Evolutionary conservation across 306 rosid species (phyloP).

Genomic region (Inga laurina): DNA sequence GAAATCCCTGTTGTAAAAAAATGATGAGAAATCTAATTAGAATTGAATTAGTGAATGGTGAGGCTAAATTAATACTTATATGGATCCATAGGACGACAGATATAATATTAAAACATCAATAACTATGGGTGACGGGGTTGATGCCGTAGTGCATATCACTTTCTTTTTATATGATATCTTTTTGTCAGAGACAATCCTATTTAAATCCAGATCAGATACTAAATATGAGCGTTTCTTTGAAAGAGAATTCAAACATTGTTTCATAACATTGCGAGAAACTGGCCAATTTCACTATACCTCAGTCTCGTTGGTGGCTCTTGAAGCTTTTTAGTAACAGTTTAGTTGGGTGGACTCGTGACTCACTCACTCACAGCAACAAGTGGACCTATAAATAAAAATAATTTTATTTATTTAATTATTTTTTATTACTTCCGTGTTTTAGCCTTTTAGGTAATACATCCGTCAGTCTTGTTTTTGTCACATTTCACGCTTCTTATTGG

Average conservation of each 20-base stretch:
- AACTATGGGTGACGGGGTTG: neutral
- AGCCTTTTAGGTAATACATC: neutral
- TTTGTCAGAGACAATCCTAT: too few relatives aligned
- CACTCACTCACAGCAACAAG: neutral
- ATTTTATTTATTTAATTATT: neutral
- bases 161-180: too few relatives aligned
- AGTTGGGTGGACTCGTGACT: neutral
- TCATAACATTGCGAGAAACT: too few relatives aligned
- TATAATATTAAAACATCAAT: neutral
- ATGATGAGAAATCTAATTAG: neutral
- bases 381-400: neutral
- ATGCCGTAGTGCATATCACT: neutral
- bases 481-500: neutral
- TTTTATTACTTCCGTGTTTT: neutral
- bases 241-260: rapidly evolving
- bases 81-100: neutral
- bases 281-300: too few relatives aligned
- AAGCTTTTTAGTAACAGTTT: neutral
- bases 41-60: too few relatives aligned
- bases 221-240: too few relatives aligned
- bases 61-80: neutral
- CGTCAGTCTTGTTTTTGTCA: neutral
- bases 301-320: neutral
- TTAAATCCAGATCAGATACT: rapidly evolving
- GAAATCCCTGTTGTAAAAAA: too few relatives aligned